phyloP scores from a whole-genome alignment of 2,329 filamentous ascomycete species.

The Eutypella sp. region DNA sequence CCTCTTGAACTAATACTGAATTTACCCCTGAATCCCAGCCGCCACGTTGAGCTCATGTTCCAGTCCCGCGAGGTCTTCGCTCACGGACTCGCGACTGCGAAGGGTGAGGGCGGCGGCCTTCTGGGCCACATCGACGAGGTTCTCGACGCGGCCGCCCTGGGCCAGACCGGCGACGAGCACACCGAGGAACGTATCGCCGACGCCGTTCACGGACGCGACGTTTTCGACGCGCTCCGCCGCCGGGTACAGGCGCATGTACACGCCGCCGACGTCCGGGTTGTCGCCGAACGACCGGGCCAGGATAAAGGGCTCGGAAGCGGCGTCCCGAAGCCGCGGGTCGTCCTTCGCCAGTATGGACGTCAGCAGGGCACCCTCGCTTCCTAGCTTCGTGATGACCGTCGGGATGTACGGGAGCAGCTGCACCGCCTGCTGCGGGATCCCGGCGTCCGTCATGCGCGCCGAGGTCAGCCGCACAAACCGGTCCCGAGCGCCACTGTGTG shows the following conservation, averaged over 20 bases:
- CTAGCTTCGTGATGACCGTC: slow-evolving; percentile 79
- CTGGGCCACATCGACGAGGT: slow-evolving; percentile 76
- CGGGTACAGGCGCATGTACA: slow-evolving; percentile 76
- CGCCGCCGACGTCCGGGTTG: slow-evolving; percentile 58
- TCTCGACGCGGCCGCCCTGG: slow-evolving; percentile 48
- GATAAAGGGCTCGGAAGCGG: slow-evolving; percentile 63
- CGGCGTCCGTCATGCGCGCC: slow-evolving; percentile 64
- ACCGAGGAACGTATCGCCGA: slow-evolving; percentile 87
- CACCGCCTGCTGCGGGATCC: slow-evolving; percentile 76
- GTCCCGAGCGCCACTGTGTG: slow-evolving; percentile 66
- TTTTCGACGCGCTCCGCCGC: slow-evolving; percentile 62
- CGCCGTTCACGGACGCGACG: slow-evolving; percentile 86
- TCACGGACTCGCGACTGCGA: slow-evolving; percentile 70
- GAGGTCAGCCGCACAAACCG: slow-evolving; percentile 66
- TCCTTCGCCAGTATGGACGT: slow-evolving; percentile 63
- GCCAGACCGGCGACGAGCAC: slow-evolving; percentile 76
- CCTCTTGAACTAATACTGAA: background rate
- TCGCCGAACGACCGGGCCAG: slow-evolving; percentile 56
- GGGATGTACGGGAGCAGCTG: slow-evolving; percentile 87
- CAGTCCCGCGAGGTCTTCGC: slow-evolving; percentile 46
- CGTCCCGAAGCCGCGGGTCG: slow-evolving; percentile 61
- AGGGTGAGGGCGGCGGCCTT: slow-evolving; percentile 74
- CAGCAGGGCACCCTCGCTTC: slow-evolving; percentile 68
- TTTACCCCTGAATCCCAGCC: background rate
- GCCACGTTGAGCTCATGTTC: slow-evolving; percentile 32